phyloP scores from a whole-genome alignment of 208 protist genomes.

The Crithidia brevicula region DNA sequence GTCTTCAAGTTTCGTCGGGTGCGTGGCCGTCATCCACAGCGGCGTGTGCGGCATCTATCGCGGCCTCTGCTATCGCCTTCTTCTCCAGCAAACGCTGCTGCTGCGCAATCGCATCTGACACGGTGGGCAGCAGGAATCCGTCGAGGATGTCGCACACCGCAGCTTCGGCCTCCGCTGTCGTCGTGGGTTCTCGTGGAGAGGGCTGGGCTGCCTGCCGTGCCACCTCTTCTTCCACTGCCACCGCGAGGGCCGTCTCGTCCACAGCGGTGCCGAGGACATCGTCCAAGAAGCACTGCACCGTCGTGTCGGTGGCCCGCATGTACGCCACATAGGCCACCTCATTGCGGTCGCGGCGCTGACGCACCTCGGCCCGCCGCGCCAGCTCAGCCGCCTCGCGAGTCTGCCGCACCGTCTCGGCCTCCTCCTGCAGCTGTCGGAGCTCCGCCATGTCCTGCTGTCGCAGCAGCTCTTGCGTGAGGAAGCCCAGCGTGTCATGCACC shows the following conservation, averaged over 20 bases:
- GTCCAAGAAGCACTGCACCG: constrained; percentile 72
- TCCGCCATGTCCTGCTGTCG: constrained; percentile 75
- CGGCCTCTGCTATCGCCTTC: constrained; percentile 54
- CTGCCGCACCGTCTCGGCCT: constrained; percentile 72
- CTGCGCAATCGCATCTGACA: constrained; percentile 58
- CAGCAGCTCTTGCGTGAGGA: constrained; percentile 82
- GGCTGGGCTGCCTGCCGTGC: constrained; percentile 47
- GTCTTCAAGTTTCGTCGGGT: too few species aligned
- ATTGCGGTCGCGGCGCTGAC: constrained; percentile 70
- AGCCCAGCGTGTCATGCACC: constrained; percentile 84
- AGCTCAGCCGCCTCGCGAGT: constrained; percentile 84
- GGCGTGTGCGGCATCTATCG: constrained; percentile 35
- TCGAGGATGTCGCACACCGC: constrained; percentile 86
- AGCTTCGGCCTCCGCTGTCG: constrained; percentile 24
- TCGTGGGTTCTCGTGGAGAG: constrained; percentile 25
- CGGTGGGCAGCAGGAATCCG: constrained; percentile 69
- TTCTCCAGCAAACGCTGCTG: constrained; percentile 45
- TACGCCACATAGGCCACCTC: constrained; percentile 76
- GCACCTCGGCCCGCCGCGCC: constrained; percentile 62
- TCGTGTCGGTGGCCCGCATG: constrained; percentile 62
- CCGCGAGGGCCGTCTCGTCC: constrained; percentile 66
- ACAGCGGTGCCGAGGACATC: constrained; percentile 48
- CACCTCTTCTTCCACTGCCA: constrained; percentile 61
- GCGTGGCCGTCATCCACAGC: neutral
- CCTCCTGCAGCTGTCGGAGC: constrained; percentile 55